These are phyloP conservation scores for Venustampulla echinocandica DNA, from an alignment of 495 filamentous ascomycete genomes.

Conservation along the genomic window DNA sequence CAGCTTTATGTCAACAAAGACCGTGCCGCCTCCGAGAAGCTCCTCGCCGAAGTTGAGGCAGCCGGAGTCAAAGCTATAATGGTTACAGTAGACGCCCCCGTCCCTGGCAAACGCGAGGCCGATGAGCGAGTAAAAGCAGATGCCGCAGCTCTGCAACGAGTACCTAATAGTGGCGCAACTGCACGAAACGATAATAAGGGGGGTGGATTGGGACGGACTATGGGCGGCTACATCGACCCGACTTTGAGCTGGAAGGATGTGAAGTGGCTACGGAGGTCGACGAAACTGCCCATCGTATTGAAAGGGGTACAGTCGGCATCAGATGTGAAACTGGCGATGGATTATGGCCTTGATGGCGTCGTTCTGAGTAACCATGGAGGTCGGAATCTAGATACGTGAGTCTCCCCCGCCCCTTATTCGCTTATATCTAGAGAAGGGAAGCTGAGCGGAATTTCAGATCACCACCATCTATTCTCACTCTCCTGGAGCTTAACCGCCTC, in stretches of 20 bases:
- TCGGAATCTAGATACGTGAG: constrained; percentile 61
- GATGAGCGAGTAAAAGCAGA: constrained; percentile 46
- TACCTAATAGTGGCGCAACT: constrained; percentile 45
- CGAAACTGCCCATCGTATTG: constrained; percentile 71
- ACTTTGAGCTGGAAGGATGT: constrained; percentile 5
- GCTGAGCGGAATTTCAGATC: constrained; percentile 27
- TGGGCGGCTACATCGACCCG: constrained; percentile 55
- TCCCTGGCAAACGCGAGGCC: constrained; percentile 51
- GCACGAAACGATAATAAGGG: constrained; percentile 55
- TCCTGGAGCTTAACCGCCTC: constrained; percentile 41
- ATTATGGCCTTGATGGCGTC: constrained; percentile 75
- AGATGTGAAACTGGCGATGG: constrained; percentile 76
- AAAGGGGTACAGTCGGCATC: constrained; percentile 89
- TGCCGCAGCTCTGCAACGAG: constrained; percentile 33
- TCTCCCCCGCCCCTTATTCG: too few species aligned
- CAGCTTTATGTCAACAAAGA: constrained; percentile 75
- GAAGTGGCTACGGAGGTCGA: constrained; percentile 24
- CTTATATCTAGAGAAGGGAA: too few species aligned
- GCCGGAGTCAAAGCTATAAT: constrained; percentile 29
- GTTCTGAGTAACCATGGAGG: constrained; percentile 93
- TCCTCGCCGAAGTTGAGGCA: constrained; percentile 46
- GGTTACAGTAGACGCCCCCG: constrained; percentile 34
- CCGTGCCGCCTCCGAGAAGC: constrained; percentile 49
- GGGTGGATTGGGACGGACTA: constrained; percentile 57
- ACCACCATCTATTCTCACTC: constrained; percentile 33